Evolutionary conservation across 495 filamentous ascomycete species (phyloP).

Genomic region (Acidiella bohemica): DNA sequence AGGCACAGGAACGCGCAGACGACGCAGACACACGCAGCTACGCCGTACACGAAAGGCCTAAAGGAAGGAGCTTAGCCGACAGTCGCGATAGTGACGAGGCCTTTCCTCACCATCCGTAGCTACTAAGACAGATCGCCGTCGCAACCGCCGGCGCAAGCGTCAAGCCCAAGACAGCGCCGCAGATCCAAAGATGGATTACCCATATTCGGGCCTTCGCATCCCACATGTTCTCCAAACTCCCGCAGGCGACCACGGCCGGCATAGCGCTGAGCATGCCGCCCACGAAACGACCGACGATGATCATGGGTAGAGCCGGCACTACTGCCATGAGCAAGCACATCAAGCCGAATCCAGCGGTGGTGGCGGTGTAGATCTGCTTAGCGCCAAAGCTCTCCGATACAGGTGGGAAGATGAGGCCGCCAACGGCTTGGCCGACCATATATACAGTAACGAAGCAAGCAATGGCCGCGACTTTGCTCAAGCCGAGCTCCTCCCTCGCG

Average conservation of each 20-base stretch:
- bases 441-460: slow-evolving; percentile 18
- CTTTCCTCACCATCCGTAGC: slow-evolving; percentile 8
- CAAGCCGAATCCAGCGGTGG: slow-evolving; percentile 31
- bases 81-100: neutral
- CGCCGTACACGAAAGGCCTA: slow-evolving; percentile 21
- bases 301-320: slow-evolving; percentile 27
- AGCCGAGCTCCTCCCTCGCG: slow-evolving; percentile 16
- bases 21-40: slow-evolving; percentile 12
- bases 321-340: slow-evolving; percentile 34
- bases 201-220: slow-evolving; percentile 35
- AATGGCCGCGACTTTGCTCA: slow-evolving; percentile 6
- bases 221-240: slow-evolving; percentile 43
- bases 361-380: slow-evolving; percentile 37
- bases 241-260: slow-evolving; percentile 37
- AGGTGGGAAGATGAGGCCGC: slow-evolving; percentile 39
- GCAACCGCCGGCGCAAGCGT: slow-evolving; percentile 35
- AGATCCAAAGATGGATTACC: slow-evolving; percentile 37
- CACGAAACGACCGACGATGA: slow-evolving; percentile 34
- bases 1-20: neutral
- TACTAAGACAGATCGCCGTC: slow-evolving; percentile 27
- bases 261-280: slow-evolving; percentile 38
- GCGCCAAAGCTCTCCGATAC: slow-evolving; percentile 41
- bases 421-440: slow-evolving; percentile 37
- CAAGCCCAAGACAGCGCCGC: slow-evolving; percentile 34
- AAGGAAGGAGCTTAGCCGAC: too few relatives aligned